Evolutionary conservation across 768 basidiomycete species (phyloP), one percentile per base, ranked within the genome.

Genomic region (Clitopilus hobsonii): DNA sequence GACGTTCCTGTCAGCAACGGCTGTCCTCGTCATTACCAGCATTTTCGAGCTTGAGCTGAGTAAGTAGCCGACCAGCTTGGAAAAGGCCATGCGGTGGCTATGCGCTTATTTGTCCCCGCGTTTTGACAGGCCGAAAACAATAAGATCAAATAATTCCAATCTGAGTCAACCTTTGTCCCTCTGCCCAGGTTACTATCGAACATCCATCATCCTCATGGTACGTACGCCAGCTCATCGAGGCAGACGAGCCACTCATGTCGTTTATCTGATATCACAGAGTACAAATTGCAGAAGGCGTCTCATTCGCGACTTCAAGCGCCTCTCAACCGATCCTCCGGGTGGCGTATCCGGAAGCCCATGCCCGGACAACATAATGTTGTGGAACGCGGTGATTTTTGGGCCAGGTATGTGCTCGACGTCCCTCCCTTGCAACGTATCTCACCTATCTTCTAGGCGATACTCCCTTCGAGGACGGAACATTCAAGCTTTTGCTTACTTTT

Each of bases 381-480:
- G 97, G 97, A 99, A 99, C 65, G 97, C 97, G 1, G 97, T 99
- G 55, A 99, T 99, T 59, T 98, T 99, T 66, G 97, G 97, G 2
- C 97, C 97, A 71, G 89, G 96, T 94, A 56, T 65, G 88, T 73
- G 24, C n/a, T n/a, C 16, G 18, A 25, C 24, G 10, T 14, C 16
- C 16, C 23, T 38, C 53, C 38, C 30, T 23, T 5, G 20, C 32
- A 30, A 1, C 22, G 30, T 29, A 51, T 38, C 7, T 45, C 49
- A 50, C 41, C 38, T 11, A 47, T 13, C 13, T 36, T 25, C 7
- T 69, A 98, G 97, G 88, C 69, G 97, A 98, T 56, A 99, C 97
- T 5, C 97, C 97, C 0, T 99, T 99, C 69, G 97, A 98, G 72
- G 97, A 98, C 63, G 97, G 97, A 63, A 98, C 96, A 13, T 98